Evolutionary conservation across 164 flowering plant genomes (phyloP), one percentile per base, ranked within the genome.

Genomic region (Macadamia integrifolia): DNA sequence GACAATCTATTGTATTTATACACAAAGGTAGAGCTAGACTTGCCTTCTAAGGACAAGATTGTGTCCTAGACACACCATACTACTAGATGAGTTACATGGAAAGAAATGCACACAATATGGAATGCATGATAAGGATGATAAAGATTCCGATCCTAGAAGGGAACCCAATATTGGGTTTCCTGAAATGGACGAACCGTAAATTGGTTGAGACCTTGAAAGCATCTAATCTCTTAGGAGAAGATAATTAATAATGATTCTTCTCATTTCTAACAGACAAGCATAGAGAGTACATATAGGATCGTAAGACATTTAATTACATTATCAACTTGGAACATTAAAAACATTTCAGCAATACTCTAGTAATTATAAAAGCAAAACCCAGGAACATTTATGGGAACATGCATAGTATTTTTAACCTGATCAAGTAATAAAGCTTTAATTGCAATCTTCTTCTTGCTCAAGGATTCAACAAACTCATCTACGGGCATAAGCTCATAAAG

Each of bases 361-460:
- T 32, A 65, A 66, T 49, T n/a, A 66, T 17, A 66, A 35, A 60
- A 49, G 55, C 49, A 55, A 46, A 58, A 66, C 18, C 40, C 46
- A 17, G 42, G 15, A 65, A 50, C 9, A 65, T 23, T 32, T 23
- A 9, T 60, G 58, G 56, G 29, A 64, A 44, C 14, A 69, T 6
- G 57, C 30, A 52, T 44, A 44, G 58, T n/a, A 55, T 11, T 53
- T 29, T 18, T 48, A 62, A 93, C 98, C 94, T 94, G 98, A 77
- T 94, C 98, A 82, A 94, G 97, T 65, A 92, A 74, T 13, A 94
- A 78, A 82, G 92, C 76, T 78, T 94, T 90, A 59, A 94, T 94
- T 71, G 87, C 87, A 72, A 73, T 83, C 75, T 94, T 92, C 87
- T 85, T 93, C 75, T 88, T 91, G 69, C 83, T 77, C 74, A 92